Conservation (phyloP, 2,329 filamentous ascomycete species). For the Trichoderma harzianum region DNA sequence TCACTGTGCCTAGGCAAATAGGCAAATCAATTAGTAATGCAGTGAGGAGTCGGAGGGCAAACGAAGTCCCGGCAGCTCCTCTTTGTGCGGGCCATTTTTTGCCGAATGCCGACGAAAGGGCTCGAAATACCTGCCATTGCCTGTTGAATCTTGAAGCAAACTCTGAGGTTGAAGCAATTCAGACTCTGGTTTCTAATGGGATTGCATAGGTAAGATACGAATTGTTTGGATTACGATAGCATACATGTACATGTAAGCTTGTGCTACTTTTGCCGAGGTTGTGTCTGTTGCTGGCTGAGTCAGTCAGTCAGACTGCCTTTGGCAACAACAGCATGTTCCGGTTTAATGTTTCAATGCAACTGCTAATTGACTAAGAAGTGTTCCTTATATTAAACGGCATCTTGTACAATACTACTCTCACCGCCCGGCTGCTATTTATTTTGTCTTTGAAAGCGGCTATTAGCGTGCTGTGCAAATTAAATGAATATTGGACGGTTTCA, state of each 20-base stretch:
- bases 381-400: not conserved
- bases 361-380: not conserved
- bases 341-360: not conserved
- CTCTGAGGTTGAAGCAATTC: not conserved
- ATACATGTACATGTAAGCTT: not conserved
- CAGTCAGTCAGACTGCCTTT: not conserved
- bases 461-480: not conserved
- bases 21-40: not conserved
- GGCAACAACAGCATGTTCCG: not conserved
- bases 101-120: not conserved
- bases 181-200: not conserved
- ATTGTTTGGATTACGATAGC: not conserved
- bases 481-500: not conserved
- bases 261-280: not conserved
- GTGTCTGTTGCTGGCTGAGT: not conserved
- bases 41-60: not conserved
- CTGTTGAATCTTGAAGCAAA: not conserved
- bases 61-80: not conserved
- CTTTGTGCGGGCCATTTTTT: not conserved
- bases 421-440: not conserved
- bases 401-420: not conserved
- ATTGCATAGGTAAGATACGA: not conserved
- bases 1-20: not conserved
- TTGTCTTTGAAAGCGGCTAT: not conserved
- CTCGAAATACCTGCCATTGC: not conserved